These are phyloP conservation scores for Pholiota microspora DNA, from an alignment of 768 basidiomycete genomes.

Conservation along the genomic window DNA sequence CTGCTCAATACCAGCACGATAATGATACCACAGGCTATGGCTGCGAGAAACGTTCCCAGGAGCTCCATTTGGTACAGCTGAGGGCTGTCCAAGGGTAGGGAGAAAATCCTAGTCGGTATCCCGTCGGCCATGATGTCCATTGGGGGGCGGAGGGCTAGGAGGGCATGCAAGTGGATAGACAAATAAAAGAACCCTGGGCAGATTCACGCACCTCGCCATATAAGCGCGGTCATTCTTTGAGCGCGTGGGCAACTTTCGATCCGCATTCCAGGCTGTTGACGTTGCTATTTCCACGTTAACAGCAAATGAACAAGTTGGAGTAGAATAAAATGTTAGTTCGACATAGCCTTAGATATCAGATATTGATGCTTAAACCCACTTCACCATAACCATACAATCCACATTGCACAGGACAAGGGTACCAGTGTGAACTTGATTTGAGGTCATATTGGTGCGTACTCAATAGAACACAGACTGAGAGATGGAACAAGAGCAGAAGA, in stretches of 20 bases:
- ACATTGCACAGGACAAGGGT: too few species aligned
- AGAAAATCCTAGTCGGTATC: constrained; percentile 1
- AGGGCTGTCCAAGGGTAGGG: neutral
- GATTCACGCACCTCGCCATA: neutral
- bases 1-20: neutral
- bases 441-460: too few species aligned
- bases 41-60: constrained; percentile 1
- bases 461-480: too few species aligned
- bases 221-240: neutral
- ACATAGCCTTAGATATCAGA: neutral
- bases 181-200: neutral
- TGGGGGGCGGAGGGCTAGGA: neutral
- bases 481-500: too few species aligned
- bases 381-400: too few species aligned
- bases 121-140: constrained; percentile 2
- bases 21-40: constrained; percentile 1
- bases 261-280: neutral
- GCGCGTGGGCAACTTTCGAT: neutral
- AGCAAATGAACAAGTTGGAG: neutral
- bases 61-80: constrained; percentile 3
- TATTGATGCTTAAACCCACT: too few species aligned
- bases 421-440: too few species aligned
- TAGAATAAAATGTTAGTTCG: neutral
- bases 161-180: neutral
- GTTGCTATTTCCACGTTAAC: neutral